phyloP scores from a whole-genome alignment of 1,284 basidiomycete genomes.

The Hemileia vastatrix region DNA sequence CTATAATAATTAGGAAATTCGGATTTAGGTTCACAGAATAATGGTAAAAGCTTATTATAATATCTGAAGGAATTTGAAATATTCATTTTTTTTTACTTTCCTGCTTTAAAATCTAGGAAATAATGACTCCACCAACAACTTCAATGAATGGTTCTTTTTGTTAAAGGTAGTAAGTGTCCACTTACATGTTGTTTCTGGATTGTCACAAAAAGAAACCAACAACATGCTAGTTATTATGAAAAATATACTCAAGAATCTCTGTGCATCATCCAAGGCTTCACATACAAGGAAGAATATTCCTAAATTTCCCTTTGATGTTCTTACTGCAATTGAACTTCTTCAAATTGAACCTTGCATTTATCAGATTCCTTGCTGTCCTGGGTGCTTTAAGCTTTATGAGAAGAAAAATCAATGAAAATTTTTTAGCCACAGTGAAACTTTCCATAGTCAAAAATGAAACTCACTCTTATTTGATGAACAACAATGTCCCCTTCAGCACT shows the following conservation, averaged over 20 bases:
- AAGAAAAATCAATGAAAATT: too few species aligned
- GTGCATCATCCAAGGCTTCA: too few species aligned
- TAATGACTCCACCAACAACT: too few species aligned
- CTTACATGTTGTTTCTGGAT: not conserved
- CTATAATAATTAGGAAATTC: too few species aligned
- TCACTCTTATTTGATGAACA: not conserved
- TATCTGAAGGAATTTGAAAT: too few species aligned
- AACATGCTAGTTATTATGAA: not conserved
- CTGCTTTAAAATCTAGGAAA: too few species aligned
- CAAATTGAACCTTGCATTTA: slow-evolving; percentile 6
- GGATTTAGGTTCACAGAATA: too few species aligned
- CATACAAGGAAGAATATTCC: not conserved
- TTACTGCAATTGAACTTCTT: slow-evolving; percentile 4
- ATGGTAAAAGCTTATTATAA: too few species aligned
- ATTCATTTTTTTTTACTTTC: too few species aligned
- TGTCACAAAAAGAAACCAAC: not conserved
- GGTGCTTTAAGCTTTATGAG: slow-evolving; percentile 8
- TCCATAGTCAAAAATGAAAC: slow-evolving; percentile 7
- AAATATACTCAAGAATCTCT: not conserved
- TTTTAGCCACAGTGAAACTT: slow-evolving; percentile 5
- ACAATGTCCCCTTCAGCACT: slow-evolving; percentile 3
- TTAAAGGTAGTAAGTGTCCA: not conserved
- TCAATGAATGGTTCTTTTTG: not conserved
- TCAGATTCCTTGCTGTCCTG: slow-evolving; percentile 5
- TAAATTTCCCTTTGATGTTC: slow-evolving; percentile 2